Percentiles rank a stretch among this genome's conserved stretches.
These are phyloP conservation scores for Syzygium aqueum DNA, from an alignment of 345 rosid genomes.

Conservation along the genomic window DNA sequence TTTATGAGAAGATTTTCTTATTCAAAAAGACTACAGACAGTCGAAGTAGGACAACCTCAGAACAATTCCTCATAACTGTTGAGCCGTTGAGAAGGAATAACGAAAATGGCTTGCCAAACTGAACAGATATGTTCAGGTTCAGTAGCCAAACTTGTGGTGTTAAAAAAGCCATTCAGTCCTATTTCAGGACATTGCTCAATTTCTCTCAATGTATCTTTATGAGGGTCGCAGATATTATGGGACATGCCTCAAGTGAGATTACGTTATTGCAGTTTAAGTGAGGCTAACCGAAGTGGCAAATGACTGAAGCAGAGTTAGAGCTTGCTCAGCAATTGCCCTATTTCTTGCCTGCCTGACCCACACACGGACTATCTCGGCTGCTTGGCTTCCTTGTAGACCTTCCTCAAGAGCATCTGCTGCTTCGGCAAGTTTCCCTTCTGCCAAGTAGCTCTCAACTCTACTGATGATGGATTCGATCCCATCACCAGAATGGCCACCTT, in stretches of 20 bases:
- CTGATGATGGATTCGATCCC: constrained; percentile 66
- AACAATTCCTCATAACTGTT: neutral
- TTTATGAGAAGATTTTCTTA: neutral
- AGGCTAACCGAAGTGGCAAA: constrained; percentile 77
- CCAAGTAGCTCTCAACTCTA: constrained; percentile 62
- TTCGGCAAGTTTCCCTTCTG: constrained; percentile 81
- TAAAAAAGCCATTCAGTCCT: neutral
- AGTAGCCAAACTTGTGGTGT: neutral
- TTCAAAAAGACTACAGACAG: neutral
- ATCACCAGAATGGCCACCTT: constrained; percentile 50
- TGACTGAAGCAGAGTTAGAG: constrained; percentile 67
- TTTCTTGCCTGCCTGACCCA: constrained; percentile 77
- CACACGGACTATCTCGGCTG: constrained; percentile 49
- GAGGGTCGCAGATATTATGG: neutral
- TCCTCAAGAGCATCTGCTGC: constrained; percentile 83
- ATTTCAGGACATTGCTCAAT: neutral
- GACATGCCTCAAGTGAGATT: neutral
- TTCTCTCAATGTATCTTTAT: neutral
- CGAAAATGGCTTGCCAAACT: neutral
- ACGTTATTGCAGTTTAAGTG: constrained; percentile 19
- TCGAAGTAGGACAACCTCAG: neutral
- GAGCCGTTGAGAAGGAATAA: neutral
- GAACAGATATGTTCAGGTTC: neutral
- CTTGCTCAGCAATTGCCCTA: constrained; percentile 89
- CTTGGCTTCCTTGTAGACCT: constrained; percentile 87